A percentile compares a stretch with the other conserved stretches of the same genome.
Conservation (phyloP, 2,329 filamentous ascomycete genomes). For the Coniella lustricola region DNA sequence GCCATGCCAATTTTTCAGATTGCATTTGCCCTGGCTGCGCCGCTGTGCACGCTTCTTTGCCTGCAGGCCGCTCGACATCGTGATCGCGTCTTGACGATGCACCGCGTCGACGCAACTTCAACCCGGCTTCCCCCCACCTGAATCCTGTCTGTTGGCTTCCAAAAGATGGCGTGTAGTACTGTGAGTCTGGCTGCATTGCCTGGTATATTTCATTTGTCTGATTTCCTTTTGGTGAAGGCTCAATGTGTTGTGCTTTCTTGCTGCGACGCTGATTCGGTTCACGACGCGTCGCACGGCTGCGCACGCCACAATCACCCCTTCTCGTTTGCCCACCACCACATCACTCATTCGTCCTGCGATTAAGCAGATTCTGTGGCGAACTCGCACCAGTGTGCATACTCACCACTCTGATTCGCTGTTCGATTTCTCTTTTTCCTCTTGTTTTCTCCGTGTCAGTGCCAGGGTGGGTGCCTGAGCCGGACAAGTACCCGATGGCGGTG, state of each 20-base stretch:
- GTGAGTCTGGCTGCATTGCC: slow-evolving; percentile 2
- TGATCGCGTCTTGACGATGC: slow-evolving; percentile 12
- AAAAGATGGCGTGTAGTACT: not conserved
- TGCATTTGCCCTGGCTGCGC: slow-evolving; percentile 5
- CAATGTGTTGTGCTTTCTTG: not conserved
- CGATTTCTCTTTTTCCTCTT: too few relatives aligned
- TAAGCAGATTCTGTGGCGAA: too few relatives aligned
- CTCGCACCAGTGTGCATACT: too few relatives aligned
- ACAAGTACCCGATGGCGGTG: too few relatives aligned
- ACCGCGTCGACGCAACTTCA: not conserved
- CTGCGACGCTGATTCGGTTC: not conserved
- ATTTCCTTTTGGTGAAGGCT: not conserved
- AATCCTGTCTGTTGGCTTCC: not conserved
- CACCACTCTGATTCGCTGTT: too few relatives aligned
- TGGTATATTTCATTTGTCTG: not conserved
- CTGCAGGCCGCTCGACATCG: slow-evolving; percentile 2
- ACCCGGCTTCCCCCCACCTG: not conserved
- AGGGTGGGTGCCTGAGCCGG: too few relatives aligned
- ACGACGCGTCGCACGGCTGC: not conserved
- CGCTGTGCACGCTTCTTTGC: slow-evolving; percentile 9
- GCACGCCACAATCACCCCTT: not conserved
- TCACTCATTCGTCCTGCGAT: too few relatives aligned
- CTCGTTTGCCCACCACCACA: too few relatives aligned
- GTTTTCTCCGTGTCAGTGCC: too few relatives aligned
- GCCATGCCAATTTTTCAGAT: slow-evolving; percentile 6